Evolutionary conservation across 176 grass and related monocot species (phyloP).

Genomic region (Coix lacrymajobi): DNA sequence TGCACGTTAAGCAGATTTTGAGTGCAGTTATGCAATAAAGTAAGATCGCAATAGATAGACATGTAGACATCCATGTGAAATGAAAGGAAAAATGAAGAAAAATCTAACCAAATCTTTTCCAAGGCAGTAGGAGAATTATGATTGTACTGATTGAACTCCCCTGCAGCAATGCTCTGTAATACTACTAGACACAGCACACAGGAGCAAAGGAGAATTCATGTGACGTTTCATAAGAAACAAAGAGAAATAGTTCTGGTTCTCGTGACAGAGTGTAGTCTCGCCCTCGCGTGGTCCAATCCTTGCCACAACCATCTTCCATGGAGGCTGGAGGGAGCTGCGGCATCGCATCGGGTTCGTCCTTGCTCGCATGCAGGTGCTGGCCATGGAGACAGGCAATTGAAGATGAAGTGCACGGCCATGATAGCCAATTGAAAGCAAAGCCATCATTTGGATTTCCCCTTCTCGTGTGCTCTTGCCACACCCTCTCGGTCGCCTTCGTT

Average conservation of each 20-base stretch:
- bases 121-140: neutral
- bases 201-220: neutral
- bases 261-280: neutral
- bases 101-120: neutral
- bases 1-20: neutral
- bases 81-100: neutral
- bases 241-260: neutral
- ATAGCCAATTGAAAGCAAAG: conserved; percentile 43
- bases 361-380: neutral
- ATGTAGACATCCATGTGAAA: neutral
- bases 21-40: neutral
- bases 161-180: neutral
- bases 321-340: no score
- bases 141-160: neutral
- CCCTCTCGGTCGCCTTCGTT: neutral
- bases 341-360: neutral
- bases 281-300: neutral
- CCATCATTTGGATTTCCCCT: conserved; percentile 36
- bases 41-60: neutral
- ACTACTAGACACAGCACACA: neutral
- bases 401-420: conserved; percentile 28
- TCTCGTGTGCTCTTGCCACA: conserved; percentile 11
- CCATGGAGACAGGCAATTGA: conserved; percentile 27
- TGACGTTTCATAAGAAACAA: neutral
- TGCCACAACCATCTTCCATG: neutral